phyloP scores from a whole-genome alignment of 2,329 filamentous ascomycete genomes.

The Scedosporium apiospermum region DNA sequence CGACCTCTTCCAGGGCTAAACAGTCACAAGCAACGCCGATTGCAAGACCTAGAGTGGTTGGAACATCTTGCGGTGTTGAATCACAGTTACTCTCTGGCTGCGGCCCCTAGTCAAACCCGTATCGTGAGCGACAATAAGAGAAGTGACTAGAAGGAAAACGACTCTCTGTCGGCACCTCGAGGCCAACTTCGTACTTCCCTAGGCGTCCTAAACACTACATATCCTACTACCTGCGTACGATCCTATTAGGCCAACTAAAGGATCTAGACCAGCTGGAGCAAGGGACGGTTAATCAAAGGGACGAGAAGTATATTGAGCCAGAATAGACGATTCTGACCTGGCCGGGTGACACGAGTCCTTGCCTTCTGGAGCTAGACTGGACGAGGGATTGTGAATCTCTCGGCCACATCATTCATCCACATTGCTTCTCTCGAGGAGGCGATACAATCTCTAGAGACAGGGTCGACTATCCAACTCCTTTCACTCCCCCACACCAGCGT shows the following conservation, averaged over 20 bases:
- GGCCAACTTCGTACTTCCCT: slow-evolving; percentile 1
- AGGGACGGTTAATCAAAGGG: not conserved
- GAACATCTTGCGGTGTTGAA: not conserved
- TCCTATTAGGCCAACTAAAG: not conserved
- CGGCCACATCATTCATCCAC: not conserved
- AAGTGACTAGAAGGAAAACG: not conserved
- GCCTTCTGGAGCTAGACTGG: not conserved
- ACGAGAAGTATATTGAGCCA: not conserved
- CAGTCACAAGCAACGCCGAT: not conserved
- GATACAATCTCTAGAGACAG: not conserved
- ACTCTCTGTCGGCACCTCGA: not conserved
- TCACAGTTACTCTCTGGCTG: not conserved
- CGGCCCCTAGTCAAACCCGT: not conserved
- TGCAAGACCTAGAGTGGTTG: not conserved
- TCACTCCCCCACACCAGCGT: too few species aligned
- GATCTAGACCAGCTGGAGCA: not conserved
- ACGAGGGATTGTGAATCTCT: not conserved
- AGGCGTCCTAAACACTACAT: slow-evolving; percentile 5
- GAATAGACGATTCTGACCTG: not conserved
- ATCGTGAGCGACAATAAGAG: slow-evolving; percentile 1
- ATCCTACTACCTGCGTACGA: slow-evolving; percentile 3
- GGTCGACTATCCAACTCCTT: too few species aligned
- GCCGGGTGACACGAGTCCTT: not conserved
- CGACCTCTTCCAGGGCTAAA: not conserved
- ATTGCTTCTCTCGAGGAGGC: not conserved